phyloP scores from a whole-genome alignment of 2,329 filamentous ascomycete species.

The Venturia effusa region DNA sequence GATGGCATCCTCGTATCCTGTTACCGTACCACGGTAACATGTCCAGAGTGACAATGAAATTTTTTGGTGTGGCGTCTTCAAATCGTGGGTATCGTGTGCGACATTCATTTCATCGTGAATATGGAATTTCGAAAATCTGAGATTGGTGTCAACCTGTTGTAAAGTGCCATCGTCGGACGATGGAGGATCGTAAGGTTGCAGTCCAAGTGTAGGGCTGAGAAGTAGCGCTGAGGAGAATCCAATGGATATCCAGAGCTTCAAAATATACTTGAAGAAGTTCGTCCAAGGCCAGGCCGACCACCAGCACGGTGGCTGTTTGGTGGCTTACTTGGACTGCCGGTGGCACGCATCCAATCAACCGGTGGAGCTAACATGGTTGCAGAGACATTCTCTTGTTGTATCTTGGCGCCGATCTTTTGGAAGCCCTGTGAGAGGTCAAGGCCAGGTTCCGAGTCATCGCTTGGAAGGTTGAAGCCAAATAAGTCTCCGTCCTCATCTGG shows the following conservation, averaged over 20 bases:
- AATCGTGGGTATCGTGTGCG: neutral
- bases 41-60: neutral
- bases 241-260: neutral
- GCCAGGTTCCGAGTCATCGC: constrained; percentile 49
- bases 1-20: neutral
- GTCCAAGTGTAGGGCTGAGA: neutral
- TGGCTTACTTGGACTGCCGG: constrained; percentile 7
- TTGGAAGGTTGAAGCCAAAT: constrained; percentile 34
- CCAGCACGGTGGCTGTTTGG: neutral
- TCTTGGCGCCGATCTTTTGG: constrained; percentile 53
- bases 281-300: constrained; percentile 5
- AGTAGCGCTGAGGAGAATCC: neutral
- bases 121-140: neutral
- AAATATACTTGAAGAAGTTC: constrained; percentile 3
- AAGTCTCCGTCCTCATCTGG: constrained; percentile 8
- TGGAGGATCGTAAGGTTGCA: neutral
- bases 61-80: neutral
- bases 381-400: constrained; percentile 2
- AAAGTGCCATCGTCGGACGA: neutral
- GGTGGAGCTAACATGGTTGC: neutral
- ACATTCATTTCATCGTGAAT: constrained; percentile 3
- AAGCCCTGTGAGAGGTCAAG: constrained; percentile 68
- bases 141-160: neutral
- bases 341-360: neutral
- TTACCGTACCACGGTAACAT: neutral